A percentile compares a stretch with the other conserved stretches of the same genome.
Conservation (phyloP, 139 green algal genomes). For the Auxenochlorella pyrenoidosa region DNA sequence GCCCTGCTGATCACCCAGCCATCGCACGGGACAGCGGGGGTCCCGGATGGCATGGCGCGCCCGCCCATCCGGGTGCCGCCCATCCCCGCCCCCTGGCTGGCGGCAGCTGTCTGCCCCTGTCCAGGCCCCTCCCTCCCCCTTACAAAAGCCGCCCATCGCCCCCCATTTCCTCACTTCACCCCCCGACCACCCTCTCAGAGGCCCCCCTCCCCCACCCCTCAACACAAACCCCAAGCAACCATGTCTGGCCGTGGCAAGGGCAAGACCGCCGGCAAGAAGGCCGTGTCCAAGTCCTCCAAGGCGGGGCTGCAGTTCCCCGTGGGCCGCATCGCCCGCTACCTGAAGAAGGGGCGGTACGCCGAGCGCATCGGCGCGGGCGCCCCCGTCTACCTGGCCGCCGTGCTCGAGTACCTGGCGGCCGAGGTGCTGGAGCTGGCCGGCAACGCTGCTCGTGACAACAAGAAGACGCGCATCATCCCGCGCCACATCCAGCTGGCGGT, state of each 20-base stretch:
- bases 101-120: too few species aligned
- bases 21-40: too few species aligned
- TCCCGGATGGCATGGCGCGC: too few species aligned
- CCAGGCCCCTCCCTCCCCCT: too few species aligned
- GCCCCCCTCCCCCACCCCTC: too few species aligned
- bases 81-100: too few species aligned
- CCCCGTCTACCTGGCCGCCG: slow-evolving; percentile 76
- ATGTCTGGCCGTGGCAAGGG: slow-evolving; percentile 73
- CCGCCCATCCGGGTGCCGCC: too few species aligned
- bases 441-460: slow-evolving; percentile 91
- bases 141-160: too few species aligned
- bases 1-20: too few species aligned
- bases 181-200: too few species aligned
- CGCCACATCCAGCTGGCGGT: slow-evolving; percentile 94
- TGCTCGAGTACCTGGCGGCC: slow-evolving; percentile 88
- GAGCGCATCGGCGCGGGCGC: slow-evolving; percentile 48
- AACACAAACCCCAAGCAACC: not conserved
- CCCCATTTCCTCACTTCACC: too few species aligned
- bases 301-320: slow-evolving; percentile 94
- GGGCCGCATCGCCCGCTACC: slow-evolving; percentile 84
- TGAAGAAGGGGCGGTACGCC: slow-evolving; percentile 91
- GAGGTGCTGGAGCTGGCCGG: slow-evolving; percentile 69
- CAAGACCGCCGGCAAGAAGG: slow-evolving; percentile 80
- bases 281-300: slow-evolving; percentile 83
- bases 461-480: slow-evolving; percentile 91